Percentiles rank a stretch among this genome's conserved stretches.
Evolutionary conservation across 106 monocot species (phyloP).

Genomic region (Dactylorhiza incarnata): DNA sequence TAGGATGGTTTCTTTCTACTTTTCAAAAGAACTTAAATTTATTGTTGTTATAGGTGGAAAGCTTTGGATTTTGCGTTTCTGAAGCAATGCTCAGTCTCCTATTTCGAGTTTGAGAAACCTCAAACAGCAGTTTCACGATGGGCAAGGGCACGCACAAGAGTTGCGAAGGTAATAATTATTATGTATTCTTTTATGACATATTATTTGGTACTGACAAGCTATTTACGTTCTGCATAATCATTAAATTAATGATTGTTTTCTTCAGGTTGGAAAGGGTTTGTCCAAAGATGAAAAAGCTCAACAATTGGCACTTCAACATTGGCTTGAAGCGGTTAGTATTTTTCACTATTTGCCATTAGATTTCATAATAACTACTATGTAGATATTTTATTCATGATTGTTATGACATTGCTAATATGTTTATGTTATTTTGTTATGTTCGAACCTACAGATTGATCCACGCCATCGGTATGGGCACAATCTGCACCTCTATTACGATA

Average conservation of each 20-base stretch:
- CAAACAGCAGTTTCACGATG: constrained; percentile 51
- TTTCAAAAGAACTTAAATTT: neutral
- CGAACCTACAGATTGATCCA: constrained; percentile 48
- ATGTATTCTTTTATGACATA: neutral
- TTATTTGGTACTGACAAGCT: neutral
- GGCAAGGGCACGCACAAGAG: constrained; percentile 43
- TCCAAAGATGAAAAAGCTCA: constrained; percentile 72
- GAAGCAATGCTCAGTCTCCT: constrained; percentile 39
- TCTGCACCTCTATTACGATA: constrained; percentile 58
- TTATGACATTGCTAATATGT: neutral
- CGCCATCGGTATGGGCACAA: constrained; percentile 72
- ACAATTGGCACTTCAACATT: constrained; percentile 60
- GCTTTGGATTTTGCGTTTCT: constrained; percentile 54
- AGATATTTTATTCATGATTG: neutral
- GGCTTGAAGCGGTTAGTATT: constrained; percentile 63
- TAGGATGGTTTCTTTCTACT: neutral
- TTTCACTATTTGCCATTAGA: neutral
- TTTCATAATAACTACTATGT: neutral
- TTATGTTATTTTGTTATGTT: neutral
- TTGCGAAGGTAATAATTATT: constrained; percentile 32
- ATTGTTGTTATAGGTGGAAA: constrained; percentile 44
- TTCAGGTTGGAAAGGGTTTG: constrained; percentile 64
- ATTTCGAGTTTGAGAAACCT: constrained; percentile 41
- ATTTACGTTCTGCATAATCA: neutral
- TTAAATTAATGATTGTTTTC: constrained; percentile 10